Evolutionary conservation across 768 basidiomycete genomes (phyloP), one percentile per base, ranked within the genome.

Genomic region (Hirschioporus abietinus): DNA sequence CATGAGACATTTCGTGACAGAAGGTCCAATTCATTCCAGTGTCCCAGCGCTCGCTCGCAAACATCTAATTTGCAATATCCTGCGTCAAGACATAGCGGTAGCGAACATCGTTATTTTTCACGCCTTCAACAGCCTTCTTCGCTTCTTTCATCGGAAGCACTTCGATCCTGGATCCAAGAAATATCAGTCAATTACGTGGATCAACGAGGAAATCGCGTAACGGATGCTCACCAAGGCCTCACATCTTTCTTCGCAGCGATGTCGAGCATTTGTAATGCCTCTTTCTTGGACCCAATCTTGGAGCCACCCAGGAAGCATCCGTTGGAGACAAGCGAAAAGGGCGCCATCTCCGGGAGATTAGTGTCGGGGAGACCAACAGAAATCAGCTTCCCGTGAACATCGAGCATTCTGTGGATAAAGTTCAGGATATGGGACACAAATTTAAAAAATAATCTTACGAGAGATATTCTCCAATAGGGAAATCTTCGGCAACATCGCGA

Each of bases 321-420:
- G 64, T 71, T 74, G 6, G 64, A 67, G n/a, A 73, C 73, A 66
- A 79, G 74, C 42, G 78, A 72, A 67, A 79, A 78, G 10, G 78
- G 73, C 26, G 75, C 71, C 62, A 84, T 66, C 25, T 76, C 71
- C 1, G 83, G 81, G 18, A 85, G 74, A 30, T 78, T 75, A 15
- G 81, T 78, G 63, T 86, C 84, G 9, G 86, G 86, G 36, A 87
- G 72, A 60, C 84, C 84, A 60, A 88, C 87, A 71, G 82, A 82
- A 66, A 88, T 79, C 70, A 87, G 78, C n/a, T 79, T 77, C 7
- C 86, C 84, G 66, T 84, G 81, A 3, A 86, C 81, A 24, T 78
- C 78, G 34, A 88, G 79, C 61, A 83, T 83, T 18, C 75, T 76
- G 42, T n/a, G 82, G 69, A 65, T 79, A 73, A 3, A 71, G 68